Conservation (phyloP, 2,329 filamentous ascomycete genomes). For the Curvularia verruculosa region DNA sequence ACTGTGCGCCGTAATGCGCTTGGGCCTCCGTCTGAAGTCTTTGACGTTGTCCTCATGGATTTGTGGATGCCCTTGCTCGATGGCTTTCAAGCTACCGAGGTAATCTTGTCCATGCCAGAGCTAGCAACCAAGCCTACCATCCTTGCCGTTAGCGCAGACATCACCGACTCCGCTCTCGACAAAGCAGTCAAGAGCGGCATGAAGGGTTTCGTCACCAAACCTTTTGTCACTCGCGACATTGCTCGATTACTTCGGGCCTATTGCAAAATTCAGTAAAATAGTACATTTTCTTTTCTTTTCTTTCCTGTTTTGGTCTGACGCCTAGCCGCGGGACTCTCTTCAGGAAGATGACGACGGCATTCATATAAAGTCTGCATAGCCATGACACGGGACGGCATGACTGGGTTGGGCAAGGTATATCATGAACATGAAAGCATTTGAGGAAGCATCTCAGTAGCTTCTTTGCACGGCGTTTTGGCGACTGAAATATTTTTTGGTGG, state of each 20-base stretch:
- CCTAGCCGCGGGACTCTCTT: slow-evolving; percentile 18
- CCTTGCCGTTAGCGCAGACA: slow-evolving; percentile 70
- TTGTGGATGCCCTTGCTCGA: slow-evolving; percentile 79
- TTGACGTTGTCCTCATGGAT: slow-evolving; percentile 74
- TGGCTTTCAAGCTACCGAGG: slow-evolving; percentile 70
- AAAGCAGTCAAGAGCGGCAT: slow-evolving; percentile 67
- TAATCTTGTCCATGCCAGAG: slow-evolving; percentile 61
- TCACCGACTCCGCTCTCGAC: slow-evolving; percentile 67
- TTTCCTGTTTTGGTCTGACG: slow-evolving; percentile 2
- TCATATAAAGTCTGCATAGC: slow-evolving; percentile 11
- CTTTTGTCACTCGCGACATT: slow-evolving; percentile 67
- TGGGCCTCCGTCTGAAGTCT: slow-evolving; percentile 41
- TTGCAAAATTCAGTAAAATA: slow-evolving; percentile 36
- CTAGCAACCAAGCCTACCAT: slow-evolving; percentile 51
- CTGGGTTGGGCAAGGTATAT: slow-evolving; percentile 18
- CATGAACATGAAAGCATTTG: slow-evolving; percentile 29
- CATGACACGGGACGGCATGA: slow-evolving; percentile 1
- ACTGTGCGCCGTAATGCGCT: slow-evolving; percentile 57
- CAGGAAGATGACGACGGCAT: slow-evolving; percentile 10
- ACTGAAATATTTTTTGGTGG: slow-evolving; percentile 4
- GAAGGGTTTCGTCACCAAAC: slow-evolving; percentile 72
- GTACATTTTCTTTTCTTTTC: slow-evolving; percentile 5
- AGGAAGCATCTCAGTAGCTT: slow-evolving; percentile 11
- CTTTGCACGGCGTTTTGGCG: slow-evolving; percentile 16
- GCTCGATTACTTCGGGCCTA: slow-evolving; percentile 64